A percentile compares a stretch with the other conserved stretches of the same genome.
Conservation (phyloP, 805 yeast species). For the Wickerhamomyces ciferrii region DNA sequence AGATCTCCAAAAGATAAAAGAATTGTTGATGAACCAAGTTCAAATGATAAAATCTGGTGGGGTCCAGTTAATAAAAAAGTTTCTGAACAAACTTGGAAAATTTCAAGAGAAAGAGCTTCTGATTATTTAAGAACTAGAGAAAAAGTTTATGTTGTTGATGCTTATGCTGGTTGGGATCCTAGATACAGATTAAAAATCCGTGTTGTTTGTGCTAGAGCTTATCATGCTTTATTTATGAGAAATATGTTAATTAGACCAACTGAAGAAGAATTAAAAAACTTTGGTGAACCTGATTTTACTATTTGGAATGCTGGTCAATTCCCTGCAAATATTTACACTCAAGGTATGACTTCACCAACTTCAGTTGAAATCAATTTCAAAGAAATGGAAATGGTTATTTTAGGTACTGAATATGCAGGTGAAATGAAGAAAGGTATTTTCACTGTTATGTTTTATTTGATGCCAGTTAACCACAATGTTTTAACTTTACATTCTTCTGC, state of each 20-base stretch:
- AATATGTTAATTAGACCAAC: conserved; percentile 97
- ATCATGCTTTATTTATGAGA: conserved; percentile 97
- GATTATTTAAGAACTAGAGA: conserved; percentile 96
- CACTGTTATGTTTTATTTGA: conserved; percentile 97
- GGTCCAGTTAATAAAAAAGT: conserved; percentile 98
- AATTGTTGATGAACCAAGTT: conserved; percentile 90
- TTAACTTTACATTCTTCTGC: conserved; percentile 94
- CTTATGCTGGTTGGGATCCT: conserved; percentile 99
- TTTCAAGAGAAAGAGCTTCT: conserved; percentile 92
- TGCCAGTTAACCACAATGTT: conserved; percentile 91
- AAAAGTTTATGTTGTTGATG: conserved; percentile 91
- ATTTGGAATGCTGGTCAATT: conserved; percentile 98
- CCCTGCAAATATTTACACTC: conserved; percentile 95
- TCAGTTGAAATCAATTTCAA: conserved; percentile 95
- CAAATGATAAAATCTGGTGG: conserved; percentile 92
- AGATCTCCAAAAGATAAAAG: conserved; percentile 98
- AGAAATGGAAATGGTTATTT: conserved; percentile 97
- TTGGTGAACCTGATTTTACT: conserved; percentile 97
- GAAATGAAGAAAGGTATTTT: conserved; percentile 99
- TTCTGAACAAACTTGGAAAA: conserved; percentile 90
- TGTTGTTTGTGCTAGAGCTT: conserved; percentile 96
- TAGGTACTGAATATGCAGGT: conserved; percentile 99
- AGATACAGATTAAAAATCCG: conserved; percentile 93
- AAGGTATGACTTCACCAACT: conserved; percentile 95
- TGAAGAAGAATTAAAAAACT: conserved; percentile 76